phyloP scores from a whole-genome alignment of 2,329 filamentous ascomycete species.

The Hypoxylon sp. region DNA sequence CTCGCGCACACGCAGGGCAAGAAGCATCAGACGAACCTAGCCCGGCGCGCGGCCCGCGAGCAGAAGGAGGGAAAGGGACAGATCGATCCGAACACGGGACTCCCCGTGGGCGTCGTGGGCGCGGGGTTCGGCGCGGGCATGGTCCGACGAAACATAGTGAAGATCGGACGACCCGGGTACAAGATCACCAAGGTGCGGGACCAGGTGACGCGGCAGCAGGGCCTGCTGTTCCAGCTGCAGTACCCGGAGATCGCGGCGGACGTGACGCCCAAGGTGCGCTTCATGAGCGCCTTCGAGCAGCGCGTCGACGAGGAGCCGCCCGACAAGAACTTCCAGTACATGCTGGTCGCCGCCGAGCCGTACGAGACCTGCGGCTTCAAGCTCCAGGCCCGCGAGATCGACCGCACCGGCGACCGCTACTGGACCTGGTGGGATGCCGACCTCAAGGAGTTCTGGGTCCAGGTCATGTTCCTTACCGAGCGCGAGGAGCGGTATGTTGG shows the following conservation, averaged over 20 bases:
- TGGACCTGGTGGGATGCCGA: slow-evolving; percentile 97
- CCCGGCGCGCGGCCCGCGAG: slow-evolving; percentile 92
- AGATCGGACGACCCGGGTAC: slow-evolving; percentile 96
- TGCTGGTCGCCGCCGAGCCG: slow-evolving; percentile 93
- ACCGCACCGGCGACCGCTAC: slow-evolving; percentile 85
- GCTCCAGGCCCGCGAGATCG: slow-evolving; percentile 90
- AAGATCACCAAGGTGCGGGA: slow-evolving; percentile 97
- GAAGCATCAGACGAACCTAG: slow-evolving; percentile 98
- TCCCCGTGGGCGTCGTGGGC: slow-evolving; percentile 80
- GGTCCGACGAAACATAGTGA: slow-evolving; percentile 84
- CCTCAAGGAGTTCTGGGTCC: slow-evolving; percentile 95
- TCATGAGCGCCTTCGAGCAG: slow-evolving; percentile 98
- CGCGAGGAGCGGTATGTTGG: slow-evolving; percentile 87
- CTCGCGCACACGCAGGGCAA: slow-evolving; percentile 98
- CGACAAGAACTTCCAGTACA: slow-evolving; percentile 93
- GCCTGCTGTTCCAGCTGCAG: slow-evolving; percentile 93
- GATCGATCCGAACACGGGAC: slow-evolving; percentile 71
- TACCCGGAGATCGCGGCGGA: slow-evolving; percentile 88
- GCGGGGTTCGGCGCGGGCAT: slow-evolving; percentile 69
- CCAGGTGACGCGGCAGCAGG: slow-evolving; percentile 85
- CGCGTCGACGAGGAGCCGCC: slow-evolving; percentile 90
- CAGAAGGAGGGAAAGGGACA: slow-evolving; percentile 84
- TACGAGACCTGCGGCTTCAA: slow-evolving; percentile 99
- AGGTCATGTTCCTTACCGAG: slow-evolving; percentile 98
- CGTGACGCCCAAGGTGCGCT: slow-evolving; percentile 82